Conservation (phyloP, 148 eudicot genomes). For the Fallopia convolvulus region DNA sequence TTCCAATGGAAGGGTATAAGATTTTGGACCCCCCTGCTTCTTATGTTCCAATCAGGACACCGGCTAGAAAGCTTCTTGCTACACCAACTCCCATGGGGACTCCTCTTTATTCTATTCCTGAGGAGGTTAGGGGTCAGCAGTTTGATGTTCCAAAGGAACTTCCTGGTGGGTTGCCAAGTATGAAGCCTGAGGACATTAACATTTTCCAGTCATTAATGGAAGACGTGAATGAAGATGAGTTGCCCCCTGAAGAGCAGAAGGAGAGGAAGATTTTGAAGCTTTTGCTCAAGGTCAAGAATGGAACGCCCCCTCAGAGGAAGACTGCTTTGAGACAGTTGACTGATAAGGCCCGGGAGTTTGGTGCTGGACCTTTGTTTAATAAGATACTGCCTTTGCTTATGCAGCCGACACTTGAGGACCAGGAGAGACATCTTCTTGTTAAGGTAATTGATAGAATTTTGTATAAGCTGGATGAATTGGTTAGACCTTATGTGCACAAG, state of each 20-base stretch:
- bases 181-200: constrained; percentile 92
- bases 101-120: constrained; percentile 76
- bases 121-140: constrained; percentile 80
- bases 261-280: constrained; percentile 92
- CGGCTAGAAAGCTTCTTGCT: constrained; percentile 95
- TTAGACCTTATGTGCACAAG: constrained; percentile 92
- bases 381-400: constrained; percentile 85
- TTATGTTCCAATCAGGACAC: constrained; percentile 87
- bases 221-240: constrained; percentile 80
- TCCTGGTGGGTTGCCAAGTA: constrained; percentile 74
- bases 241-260: constrained; percentile 87
- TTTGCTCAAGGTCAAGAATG: constrained; percentile 90
- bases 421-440: constrained; percentile 91
- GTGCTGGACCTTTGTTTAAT: constrained; percentile 90
- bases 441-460: constrained; percentile 93
- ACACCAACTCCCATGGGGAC: constrained; percentile 91
- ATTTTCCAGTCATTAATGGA: constrained; percentile 65
- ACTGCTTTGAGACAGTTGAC: constrained; percentile 91
- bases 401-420: constrained; percentile 96
- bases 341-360: constrained; percentile 91
- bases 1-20: constrained; percentile 84
- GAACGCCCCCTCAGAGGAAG: constrained; percentile 96
- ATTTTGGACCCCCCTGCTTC: constrained; percentile 81
- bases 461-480: constrained; percentile 89
- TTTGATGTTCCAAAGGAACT: constrained; percentile 84